Conservation (phyloP, 345 rosid genomes). For the Lepidium didymum region DNA sequence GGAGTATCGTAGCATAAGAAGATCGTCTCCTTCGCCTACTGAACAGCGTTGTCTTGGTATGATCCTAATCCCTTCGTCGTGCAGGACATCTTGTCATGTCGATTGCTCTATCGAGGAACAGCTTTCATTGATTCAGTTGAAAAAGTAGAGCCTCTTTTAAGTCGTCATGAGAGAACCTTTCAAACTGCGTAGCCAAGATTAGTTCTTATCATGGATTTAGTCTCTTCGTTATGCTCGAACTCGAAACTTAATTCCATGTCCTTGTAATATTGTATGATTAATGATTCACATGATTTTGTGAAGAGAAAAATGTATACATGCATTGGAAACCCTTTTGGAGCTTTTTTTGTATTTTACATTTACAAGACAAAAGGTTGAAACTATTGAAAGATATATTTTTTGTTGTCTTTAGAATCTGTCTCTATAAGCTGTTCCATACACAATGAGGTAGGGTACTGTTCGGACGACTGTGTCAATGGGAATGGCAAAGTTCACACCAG, state of each 20-base stretch:
- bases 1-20: constrained; percentile 73
- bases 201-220: background rate
- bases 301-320: background rate
- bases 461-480: constrained; percentile 66
- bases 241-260: background rate
- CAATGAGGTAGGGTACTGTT: constrained; percentile 70
- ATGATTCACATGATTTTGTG: background rate
- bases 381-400: background rate
- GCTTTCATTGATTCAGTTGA: constrained; percentile 37
- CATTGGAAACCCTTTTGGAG: background rate
- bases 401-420: constrained; percentile 52
- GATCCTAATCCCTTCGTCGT: constrained; percentile 65
- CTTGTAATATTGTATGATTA: background rate
- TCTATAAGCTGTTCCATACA: constrained; percentile 74
- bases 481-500: constrained; percentile 78
- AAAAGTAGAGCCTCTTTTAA: constrained; percentile 11
- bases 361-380: background rate
- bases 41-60: constrained; percentile 88
- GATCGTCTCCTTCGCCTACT: constrained; percentile 74
- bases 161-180: background rate
- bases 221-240: background rate
- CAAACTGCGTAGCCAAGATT: background rate
- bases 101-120: constrained; percentile 50
- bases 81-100: constrained; percentile 49
- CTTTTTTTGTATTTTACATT: background rate